Percentiles rank a stretch among this genome's conserved stretches.
These are phyloP conservation scores for Annulohypoxylon bovei DNA, from an alignment of 495 filamentous ascomycete genomes.

Conservation along the genomic window DNA sequence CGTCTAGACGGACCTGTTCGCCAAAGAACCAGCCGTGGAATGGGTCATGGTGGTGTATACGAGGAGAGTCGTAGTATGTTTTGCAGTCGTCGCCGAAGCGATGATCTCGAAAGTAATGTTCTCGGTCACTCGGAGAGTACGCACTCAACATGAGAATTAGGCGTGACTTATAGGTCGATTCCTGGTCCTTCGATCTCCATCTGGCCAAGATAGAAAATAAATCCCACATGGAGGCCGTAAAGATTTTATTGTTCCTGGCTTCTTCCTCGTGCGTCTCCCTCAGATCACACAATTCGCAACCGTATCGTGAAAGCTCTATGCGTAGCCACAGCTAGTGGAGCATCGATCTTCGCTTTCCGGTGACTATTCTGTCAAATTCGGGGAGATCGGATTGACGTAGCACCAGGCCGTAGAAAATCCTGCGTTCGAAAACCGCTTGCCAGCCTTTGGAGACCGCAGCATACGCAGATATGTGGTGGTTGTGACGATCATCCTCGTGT, in stretches of 20 bases:
- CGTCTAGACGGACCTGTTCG: background rate
- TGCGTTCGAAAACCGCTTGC: conserved; percentile 2
- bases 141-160: background rate
- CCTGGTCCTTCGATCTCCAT: background rate
- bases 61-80: background rate
- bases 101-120: conserved; percentile 17
- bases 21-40: background rate
- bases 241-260: background rate
- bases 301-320: conserved; percentile 6
- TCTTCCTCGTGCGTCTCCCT: background rate
- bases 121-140: conserved; percentile 8
- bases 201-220: background rate
- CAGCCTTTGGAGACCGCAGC: background rate
- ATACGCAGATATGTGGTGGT: background rate
- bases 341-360: background rate
- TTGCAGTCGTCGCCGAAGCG: background rate
- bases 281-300: background rate
- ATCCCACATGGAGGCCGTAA: background rate
- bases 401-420: background rate
- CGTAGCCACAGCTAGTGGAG: conserved; percentile 1
- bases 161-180: background rate
- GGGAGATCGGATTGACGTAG: conserved; percentile 1
- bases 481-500: background rate
- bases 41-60: background rate
- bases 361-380: background rate